phyloP scores from a whole-genome alignment of 225 moss, liverwort and hornwort species.

The Pleurozium schreberi region DNA sequence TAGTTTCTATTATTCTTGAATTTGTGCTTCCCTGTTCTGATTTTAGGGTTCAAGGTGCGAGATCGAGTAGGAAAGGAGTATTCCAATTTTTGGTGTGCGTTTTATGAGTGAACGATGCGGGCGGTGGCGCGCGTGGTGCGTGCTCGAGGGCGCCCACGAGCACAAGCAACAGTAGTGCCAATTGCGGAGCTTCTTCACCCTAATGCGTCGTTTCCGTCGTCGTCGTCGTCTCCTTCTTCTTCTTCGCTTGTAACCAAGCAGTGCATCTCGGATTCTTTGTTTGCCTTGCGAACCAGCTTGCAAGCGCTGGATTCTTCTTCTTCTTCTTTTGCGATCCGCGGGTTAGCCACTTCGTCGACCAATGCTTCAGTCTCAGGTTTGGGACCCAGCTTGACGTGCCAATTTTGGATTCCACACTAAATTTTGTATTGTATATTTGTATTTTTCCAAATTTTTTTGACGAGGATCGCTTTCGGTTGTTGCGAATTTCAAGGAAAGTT shows the following conservation, averaged over 20 bases:
- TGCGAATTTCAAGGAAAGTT: neutral
- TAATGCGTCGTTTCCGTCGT: neutral
- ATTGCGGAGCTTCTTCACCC: neutral
- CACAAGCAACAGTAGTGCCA: neutral
- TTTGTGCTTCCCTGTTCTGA: neutral
- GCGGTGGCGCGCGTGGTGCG: constrained; percentile 37
- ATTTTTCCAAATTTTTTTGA: neutral
- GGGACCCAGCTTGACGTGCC: neutral
- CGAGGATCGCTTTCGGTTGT: neutral
- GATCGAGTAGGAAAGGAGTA: neutral
- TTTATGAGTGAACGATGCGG: constrained; percentile 35
- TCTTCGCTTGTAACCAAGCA: neutral
- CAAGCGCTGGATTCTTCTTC: neutral
- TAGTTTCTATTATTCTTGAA: too few relatives aligned
- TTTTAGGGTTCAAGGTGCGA: neutral
- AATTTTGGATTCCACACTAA: neutral
- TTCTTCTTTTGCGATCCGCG: neutral
- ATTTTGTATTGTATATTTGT: neutral
- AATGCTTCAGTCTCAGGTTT: constrained; percentile 13
- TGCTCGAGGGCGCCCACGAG: constrained; percentile 2
- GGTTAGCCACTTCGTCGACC: constrained; percentile 9
- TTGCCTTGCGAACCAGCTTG: neutral
- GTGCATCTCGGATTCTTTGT: neutral
- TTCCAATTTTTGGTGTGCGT: neutral
- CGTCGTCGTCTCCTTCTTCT: neutral